Evolutionary conservation across 1,284 basidiomycete species (phyloP), one percentile per base, ranked within the genome.

Genomic region (Sporisorium scitamineum): DNA sequence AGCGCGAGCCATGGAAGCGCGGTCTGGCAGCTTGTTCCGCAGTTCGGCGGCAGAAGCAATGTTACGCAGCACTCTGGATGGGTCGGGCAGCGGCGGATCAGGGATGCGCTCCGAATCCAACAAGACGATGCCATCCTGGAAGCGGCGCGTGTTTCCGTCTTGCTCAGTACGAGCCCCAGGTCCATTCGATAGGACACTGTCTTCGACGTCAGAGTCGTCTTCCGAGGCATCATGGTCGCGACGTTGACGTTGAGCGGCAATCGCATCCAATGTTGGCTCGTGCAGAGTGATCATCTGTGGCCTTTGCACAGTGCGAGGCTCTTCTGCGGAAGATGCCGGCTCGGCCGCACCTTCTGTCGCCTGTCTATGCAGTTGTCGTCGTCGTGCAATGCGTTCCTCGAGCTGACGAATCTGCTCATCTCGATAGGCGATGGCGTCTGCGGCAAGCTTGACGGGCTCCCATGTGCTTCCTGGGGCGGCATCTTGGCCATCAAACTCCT

Each of bases 81-180:
- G 59, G 32, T 75, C 72, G 1, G 54, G 51, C 14, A 54, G 52
- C 1, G 72, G 72, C 16, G 66, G 62, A 31, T 62, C 22, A 0
- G 65, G 67, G 18, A 70, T 75, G 18, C 67, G 61, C 42, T 76
- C 73, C 2, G 73, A 76, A n/a, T 76, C 73, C 34, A 69, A 76
- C 10, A 76, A 42, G 14, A 76, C 73, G 54, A 76, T 76, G 22
- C 73, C 73, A 41, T 76, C 73, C 52, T 71, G 73, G 18, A 71
- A 68, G 2, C 68, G 42, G 11, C 69, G 69, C 6, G 68, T 71
- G 32, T 58, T 66, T 24, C 53, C 59, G 10, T 65, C 71, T 47
- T 56, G 53, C 31, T 60, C 52, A 16, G 6, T 26, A 18, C 53
- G 64, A 11, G 16, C n/a, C 8, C 29, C 31, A 8, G 34, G 7